These are phyloP conservation scores for Aspergillus heteromorphus DNA, from an alignment of 495 filamentous ascomycete genomes.

Conservation along the genomic window DNA sequence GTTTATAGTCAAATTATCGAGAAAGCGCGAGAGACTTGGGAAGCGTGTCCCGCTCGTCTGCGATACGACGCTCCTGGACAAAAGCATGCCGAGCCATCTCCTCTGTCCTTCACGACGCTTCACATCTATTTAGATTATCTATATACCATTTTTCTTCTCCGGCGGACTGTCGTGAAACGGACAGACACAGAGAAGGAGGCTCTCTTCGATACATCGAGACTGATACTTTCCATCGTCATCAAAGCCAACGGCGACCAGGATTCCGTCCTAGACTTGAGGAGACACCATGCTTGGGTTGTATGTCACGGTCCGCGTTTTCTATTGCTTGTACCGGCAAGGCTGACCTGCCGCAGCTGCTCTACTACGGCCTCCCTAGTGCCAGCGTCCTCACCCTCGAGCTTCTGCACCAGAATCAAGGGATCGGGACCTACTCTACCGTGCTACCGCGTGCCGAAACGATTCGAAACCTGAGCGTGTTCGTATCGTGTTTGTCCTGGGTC, in stretches of 20 bases:
- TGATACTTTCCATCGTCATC: slow-evolving; percentile 43
- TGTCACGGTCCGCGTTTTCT: slow-evolving; percentile 14
- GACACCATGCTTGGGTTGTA: slow-evolving; percentile 54
- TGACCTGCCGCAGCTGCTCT: slow-evolving; percentile 35
- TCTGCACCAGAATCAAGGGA: slow-evolving; percentile 48
- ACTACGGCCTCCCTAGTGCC: slow-evolving; percentile 52
- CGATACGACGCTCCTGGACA: slow-evolving; percentile 31
- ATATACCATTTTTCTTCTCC: slow-evolving; percentile 54
- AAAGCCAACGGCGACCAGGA: slow-evolving; percentile 44
- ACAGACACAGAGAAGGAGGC: slow-evolving; percentile 43
- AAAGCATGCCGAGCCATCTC: slow-evolving; percentile 24
- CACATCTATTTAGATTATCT: slow-evolving; percentile 48
- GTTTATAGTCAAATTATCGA: slow-evolving; percentile 28
- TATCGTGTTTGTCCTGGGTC: slow-evolving; percentile 53
- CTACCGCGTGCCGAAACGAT: slow-evolving; percentile 56
- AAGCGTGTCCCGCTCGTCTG: slow-evolving; percentile 26
- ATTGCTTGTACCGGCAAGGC: not conserved
- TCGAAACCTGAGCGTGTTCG: slow-evolving; percentile 59
- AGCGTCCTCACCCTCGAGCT: slow-evolving; percentile 59
- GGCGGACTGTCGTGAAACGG: slow-evolving; percentile 50
- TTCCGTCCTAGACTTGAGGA: slow-evolving; percentile 41
- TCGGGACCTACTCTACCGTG: slow-evolving; percentile 25
- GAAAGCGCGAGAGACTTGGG: slow-evolving; percentile 28
- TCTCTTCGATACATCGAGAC: slow-evolving; percentile 49
- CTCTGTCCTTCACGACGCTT: slow-evolving; percentile 21